Percentiles rank a stretch among this genome's conserved stretches.
These are phyloP conservation scores for Penicillium palitans DNA, from an alignment of 2,329 filamentous ascomycete species.

Conservation along the genomic window DNA sequence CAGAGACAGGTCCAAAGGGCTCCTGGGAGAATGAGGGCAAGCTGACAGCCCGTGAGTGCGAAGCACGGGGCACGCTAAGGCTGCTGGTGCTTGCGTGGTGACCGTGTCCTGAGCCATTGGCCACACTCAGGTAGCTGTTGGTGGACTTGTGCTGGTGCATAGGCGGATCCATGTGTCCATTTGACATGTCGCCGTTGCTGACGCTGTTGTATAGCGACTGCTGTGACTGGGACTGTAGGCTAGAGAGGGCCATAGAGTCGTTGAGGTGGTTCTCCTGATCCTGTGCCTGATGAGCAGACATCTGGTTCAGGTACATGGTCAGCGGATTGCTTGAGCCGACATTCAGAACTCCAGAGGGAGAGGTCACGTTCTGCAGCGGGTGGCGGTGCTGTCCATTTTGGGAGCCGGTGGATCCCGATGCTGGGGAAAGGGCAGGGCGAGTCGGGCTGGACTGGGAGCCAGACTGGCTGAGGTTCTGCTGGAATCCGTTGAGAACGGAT, in stretches of 20 bases:
- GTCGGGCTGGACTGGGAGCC: constrained; percentile 62
- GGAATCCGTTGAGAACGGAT: constrained; percentile 59
- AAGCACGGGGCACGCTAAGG: constrained; percentile 55
- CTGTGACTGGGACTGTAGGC: constrained; percentile 67
- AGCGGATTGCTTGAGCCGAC: constrained; percentile 79
- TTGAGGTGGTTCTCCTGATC: constrained; percentile 61
- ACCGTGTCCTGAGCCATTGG: constrained; percentile 64
- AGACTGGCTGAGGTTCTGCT: constrained; percentile 54
- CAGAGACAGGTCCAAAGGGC: constrained; percentile 50
- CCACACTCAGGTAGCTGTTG: constrained; percentile 59
- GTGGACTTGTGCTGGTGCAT: constrained; percentile 61
- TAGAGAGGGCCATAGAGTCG: constrained; percentile 44
- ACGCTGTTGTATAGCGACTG: constrained; percentile 76
- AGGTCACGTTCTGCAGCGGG: constrained; percentile 55
- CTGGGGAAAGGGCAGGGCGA: constrained; percentile 54
- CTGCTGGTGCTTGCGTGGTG: constrained; percentile 66
- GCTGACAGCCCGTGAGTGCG: constrained; percentile 81
- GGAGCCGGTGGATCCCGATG: constrained; percentile 55
- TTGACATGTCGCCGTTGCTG: constrained; percentile 63
- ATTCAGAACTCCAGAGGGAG: constrained; percentile 74
- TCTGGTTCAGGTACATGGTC: constrained; percentile 88
- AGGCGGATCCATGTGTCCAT: constrained; percentile 52
- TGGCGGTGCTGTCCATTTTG: constrained; percentile 60
- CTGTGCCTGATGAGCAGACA: constrained; percentile 59
- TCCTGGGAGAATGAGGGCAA: constrained; percentile 71